These are phyloP conservation scores for Fusarium algeriense DNA, from an alignment of 2,329 filamentous ascomycete genomes.

Conservation along the genomic window DNA sequence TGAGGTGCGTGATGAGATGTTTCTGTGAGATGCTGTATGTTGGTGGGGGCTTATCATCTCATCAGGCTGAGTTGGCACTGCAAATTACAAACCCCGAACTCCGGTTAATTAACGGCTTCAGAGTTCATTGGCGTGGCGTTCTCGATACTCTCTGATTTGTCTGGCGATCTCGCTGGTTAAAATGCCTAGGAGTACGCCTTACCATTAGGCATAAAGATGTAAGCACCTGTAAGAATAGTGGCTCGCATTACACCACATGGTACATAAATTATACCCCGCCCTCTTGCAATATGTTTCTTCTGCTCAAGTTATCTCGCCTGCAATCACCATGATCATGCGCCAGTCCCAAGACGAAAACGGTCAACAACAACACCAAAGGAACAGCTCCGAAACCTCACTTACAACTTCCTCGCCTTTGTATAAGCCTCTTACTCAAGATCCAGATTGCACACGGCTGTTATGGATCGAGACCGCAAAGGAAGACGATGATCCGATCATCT, in stretches of 20 bases:
- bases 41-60: neutral
- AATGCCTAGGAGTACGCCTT: too few relatives aligned
- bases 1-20: neutral
- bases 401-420: neutral
- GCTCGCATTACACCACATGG: too few relatives aligned
- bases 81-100: too few relatives aligned
- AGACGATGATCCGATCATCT: neutral
- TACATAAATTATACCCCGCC: neutral
- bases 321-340: neutral
- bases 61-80: too few relatives aligned
- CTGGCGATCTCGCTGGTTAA: too few relatives aligned
- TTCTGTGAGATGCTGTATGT: neutral
- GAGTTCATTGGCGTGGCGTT: too few relatives aligned
- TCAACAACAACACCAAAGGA: neutral
- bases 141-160: too few relatives aligned
- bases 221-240: too few relatives aligned
- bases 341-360: neutral
- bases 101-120: too few relatives aligned
- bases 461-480: neutral
- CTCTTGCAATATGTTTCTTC: neutral
- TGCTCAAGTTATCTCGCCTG: fast-evolving
- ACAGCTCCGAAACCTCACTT: too few relatives aligned
- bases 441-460: neutral
- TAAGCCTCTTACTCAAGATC: neutral
- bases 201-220: too few relatives aligned